Base-by-base conservation (phyloP, 352 stramenopile genomes). In the Phytophthora chlamydospora region DNA sequence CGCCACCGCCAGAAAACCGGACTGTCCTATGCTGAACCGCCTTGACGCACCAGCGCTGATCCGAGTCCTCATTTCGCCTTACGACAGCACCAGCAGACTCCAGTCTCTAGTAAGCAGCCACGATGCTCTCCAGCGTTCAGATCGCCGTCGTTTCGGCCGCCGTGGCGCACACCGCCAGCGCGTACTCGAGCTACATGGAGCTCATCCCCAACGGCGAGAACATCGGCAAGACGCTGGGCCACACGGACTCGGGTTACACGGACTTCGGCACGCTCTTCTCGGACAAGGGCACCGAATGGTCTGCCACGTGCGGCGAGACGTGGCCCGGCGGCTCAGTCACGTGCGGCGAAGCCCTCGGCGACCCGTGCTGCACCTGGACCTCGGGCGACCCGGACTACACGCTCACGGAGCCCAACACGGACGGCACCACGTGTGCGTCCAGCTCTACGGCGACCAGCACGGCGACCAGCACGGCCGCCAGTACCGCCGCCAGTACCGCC, bases 211-310 rank as follows among this genome's bases (percentile, higher is more conserved):
- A 85, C 64, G 75, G 75, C 50, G 57, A 75, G 3, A 71, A 39
- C 33, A 70, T 85, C 49, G 73, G 71, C 41, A 78, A 78, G 63
- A 11, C 40, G 33, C 56, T 85, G 36, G 73, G 73, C 16, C 75
- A 85, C 58, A 58, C 51, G 12, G 51, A 52, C 17, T n/a, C 38
- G 17, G 53, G 54, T n/a, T 77, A 80, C 63, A 82, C 75, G 13
- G 69, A 73, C 24, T 85, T 85, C 47, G 76, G 73, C 52, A 71
- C 47, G 36, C 61, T 83, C 39, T 85, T 82, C 50, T 74, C 67
- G 39, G 66, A 80, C 21, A 40, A 51, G 8, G 63, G 59, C 14
- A 67, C 53, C 8, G 53, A 73, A 19, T 85, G 76, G 76, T 52
- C 45, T 52, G 68, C 61, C 16, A 69, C 81, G 12, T 84, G 75